Conservation (phyloP, 805 yeast genomes). For the Hermanozyma aechmeae region DNA sequence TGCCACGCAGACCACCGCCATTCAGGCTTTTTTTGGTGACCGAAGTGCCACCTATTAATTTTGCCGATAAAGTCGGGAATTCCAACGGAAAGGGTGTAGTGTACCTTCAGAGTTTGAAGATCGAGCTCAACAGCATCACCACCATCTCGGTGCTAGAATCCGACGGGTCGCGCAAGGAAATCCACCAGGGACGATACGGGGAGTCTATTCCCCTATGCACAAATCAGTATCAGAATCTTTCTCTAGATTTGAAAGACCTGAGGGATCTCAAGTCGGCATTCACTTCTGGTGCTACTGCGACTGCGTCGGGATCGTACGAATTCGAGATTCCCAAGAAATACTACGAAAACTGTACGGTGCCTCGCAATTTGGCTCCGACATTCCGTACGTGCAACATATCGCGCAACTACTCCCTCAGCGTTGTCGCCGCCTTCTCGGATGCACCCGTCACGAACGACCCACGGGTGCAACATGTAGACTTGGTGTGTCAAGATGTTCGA, state of each 20-base stretch:
- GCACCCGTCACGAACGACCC: too few species aligned
- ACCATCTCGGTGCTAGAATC: constrained; percentile 11
- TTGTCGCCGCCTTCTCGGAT: constrained; percentile 19
- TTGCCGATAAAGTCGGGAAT: constrained; percentile 28
- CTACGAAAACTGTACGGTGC: constrained; percentile 33
- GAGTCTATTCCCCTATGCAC: constrained; percentile 19
- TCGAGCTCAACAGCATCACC: constrained; percentile 23
- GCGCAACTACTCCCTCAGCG: constrained; percentile 31
- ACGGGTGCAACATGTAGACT: too few species aligned
- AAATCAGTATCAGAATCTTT: constrained; percentile 23
- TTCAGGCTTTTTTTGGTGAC: constrained; percentile 24
- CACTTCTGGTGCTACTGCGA: constrained; percentile 15
- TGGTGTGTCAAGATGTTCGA: too few species aligned
- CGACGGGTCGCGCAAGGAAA: constrained; percentile 13
- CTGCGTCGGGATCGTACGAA: constrained; percentile 21
- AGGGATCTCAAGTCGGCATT: constrained; percentile 12
- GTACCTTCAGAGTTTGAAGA: constrained; percentile 30
- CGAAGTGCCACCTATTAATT: too few species aligned
- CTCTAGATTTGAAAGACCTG: constrained; percentile 30
- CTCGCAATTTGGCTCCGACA: constrained; percentile 42
- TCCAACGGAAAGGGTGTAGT: constrained; percentile 40
- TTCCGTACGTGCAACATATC: constrained; percentile 49
- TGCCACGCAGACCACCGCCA: constrained; percentile 33
- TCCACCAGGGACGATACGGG: constrained; percentile 18
- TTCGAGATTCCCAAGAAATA: constrained; percentile 34